These are phyloP conservation scores for Phytophthora podocarpi DNA, from an alignment of 352 stramenopile genomes.

Conservation along the genomic window DNA sequence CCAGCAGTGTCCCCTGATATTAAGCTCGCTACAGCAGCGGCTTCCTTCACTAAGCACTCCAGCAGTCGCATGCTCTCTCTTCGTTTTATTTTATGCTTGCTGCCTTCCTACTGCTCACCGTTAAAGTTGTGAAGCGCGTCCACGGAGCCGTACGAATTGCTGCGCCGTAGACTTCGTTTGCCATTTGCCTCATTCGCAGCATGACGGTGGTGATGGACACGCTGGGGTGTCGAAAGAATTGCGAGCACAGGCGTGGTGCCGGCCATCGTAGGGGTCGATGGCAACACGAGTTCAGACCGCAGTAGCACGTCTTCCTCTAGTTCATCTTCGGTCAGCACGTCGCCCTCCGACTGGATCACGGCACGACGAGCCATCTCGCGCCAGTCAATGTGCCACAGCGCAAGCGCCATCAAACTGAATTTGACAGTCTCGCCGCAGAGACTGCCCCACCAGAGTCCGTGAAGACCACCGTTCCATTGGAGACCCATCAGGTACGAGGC, in stretches of 20 bases:
- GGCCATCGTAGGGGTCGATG: slow-evolving; percentile 68
- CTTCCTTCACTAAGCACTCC: no score
- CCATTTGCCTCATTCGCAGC: neutral
- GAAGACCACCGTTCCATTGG: slow-evolving; percentile 47
- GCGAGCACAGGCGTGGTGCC: slow-evolving; percentile 59
- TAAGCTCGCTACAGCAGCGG: no score
- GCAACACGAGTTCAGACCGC: slow-evolving; percentile 60
- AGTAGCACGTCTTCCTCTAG: slow-evolving; percentile 68
- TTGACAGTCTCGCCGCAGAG: slow-evolving; percentile 74
- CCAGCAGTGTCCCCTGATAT: no score
- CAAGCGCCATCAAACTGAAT: slow-evolving; percentile 67
- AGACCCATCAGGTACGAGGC: slow-evolving; percentile 65
- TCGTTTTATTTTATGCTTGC: no score
- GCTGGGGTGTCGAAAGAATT: slow-evolving; percentile 59
- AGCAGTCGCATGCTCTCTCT: no score
- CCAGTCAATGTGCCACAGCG: slow-evolving; percentile 75
- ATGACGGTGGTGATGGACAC: slow-evolving; percentile 38
- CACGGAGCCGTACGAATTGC: slow-evolving; percentile 32
- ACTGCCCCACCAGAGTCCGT: slow-evolving; percentile 78
- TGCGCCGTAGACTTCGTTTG: slow-evolving; percentile 14
- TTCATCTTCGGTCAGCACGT: slow-evolving; percentile 37
- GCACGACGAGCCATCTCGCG: slow-evolving; percentile 66
- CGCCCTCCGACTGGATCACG: slow-evolving; percentile 65
- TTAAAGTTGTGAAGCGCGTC: slow-evolving; percentile 21
- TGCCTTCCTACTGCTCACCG: slow-evolving; percentile 25